phyloP scores from a whole-genome alignment of 1,284 basidiomycete genomes.

The Boletus mariae region DNA sequence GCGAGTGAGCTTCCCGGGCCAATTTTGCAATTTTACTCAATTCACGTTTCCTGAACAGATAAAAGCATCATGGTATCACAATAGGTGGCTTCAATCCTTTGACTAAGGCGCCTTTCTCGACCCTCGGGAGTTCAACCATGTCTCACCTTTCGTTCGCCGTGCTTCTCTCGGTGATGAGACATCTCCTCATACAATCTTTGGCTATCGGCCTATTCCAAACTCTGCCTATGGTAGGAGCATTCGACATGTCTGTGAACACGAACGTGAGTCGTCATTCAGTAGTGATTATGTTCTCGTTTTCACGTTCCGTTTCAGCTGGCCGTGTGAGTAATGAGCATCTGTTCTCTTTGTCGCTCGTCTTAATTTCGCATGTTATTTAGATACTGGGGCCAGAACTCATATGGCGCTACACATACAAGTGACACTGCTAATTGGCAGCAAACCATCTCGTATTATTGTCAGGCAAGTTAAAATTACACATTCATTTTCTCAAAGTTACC shows the following conservation, averaged over 20 bases:
- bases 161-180: not conserved
- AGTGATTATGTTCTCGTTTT: not conserved
- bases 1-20: not conserved
- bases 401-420: constrained; percentile 25
- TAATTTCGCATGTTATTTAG: constrained; percentile 8
- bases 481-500: not conserved
- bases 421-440: constrained; percentile 30
- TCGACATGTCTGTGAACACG: constrained; percentile 22
- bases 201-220: not conserved
- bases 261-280: constrained; percentile 23
- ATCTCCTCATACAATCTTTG: not conserved
- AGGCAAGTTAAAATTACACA: constrained; percentile 7
- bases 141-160: not conserved
- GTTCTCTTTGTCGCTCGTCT: not conserved
- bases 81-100: not conserved
- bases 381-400: constrained; percentile 35
- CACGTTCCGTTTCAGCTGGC: constrained; percentile 17
- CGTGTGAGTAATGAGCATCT: constrained; percentile 12
- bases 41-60: constrained; percentile 4
- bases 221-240: constrained; percentile 10
- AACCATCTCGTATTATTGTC: constrained; percentile 27
- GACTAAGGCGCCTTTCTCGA: not conserved
- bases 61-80: constrained; percentile 6
- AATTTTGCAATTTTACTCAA: not conserved
- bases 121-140: not conserved